Evolutionary conservation across 139 green algal species (phyloP).

Genomic region (Chlorella sorokiniana): DNA sequence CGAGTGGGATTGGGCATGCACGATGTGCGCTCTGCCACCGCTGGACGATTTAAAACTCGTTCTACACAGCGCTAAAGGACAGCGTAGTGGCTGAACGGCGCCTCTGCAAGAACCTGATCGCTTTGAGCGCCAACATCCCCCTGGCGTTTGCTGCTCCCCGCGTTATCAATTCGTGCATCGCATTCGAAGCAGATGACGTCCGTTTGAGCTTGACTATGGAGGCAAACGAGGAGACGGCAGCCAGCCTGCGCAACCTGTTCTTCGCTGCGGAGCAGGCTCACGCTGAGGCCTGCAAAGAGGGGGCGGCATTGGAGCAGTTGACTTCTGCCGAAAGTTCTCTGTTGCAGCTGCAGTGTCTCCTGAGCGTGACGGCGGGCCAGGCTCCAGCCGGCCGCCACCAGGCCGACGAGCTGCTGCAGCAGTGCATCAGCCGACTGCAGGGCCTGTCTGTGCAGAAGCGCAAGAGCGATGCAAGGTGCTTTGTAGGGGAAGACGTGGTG

Average conservation of each 20-base stretch:
- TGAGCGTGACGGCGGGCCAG: slow-evolving; percentile 16
- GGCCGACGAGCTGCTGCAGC: slow-evolving; percentile 17
- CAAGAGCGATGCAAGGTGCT: slow-evolving; percentile 18
- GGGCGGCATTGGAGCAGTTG: background rate
- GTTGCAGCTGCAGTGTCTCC: slow-evolving; percentile 38
- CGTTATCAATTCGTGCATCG: no score
- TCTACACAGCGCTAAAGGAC: no score
- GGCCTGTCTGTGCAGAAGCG: slow-evolving; percentile 3
- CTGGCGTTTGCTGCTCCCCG: no score
- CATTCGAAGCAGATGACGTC: background rate
- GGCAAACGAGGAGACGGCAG: background rate
- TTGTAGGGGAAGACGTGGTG: background rate
- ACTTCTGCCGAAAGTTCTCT: slow-evolving; percentile 2
- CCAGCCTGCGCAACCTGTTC: background rate
- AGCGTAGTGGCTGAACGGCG: no score
- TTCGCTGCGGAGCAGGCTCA: slow-evolving; percentile 7
- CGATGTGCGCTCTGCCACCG: no score
- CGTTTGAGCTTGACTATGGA: background rate
- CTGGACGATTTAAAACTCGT: no score
- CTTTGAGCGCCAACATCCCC: no score
- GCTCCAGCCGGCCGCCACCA: background rate
- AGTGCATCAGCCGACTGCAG: slow-evolving; percentile 22
- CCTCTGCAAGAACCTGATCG: no score
- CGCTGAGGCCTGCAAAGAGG: background rate
- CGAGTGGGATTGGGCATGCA: no score